Percentiles rank a stretch among this genome's conserved stretches.
phyloP scores from a whole-genome alignment of 108 stramenopile species.

The Aureococcus anophagefferens region DNA sequence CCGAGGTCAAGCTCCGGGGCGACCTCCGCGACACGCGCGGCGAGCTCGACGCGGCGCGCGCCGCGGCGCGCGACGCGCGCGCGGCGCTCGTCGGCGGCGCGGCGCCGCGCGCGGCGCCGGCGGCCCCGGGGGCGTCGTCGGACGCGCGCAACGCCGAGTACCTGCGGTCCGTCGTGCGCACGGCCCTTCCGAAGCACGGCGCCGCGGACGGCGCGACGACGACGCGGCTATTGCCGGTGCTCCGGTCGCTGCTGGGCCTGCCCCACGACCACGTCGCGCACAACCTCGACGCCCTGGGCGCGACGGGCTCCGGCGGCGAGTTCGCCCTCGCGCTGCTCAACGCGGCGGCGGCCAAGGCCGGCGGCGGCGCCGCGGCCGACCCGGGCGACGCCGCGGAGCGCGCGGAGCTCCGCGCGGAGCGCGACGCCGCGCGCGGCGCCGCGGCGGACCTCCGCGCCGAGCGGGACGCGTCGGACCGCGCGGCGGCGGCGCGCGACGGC shows the following conservation, averaged over 20 bases:
- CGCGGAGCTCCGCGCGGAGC: neutral
- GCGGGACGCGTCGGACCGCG: neutral
- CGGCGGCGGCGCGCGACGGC: neutral
- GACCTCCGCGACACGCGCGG: neutral
- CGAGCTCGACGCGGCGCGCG: neutral
- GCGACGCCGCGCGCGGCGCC: neutral
- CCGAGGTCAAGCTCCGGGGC: neutral
- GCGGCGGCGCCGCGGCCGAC: neutral
- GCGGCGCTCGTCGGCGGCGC: neutral
- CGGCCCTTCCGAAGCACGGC: neutral
- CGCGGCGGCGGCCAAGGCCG: neutral
- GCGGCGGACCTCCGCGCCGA: neutral
- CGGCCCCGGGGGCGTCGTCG: too few relatives aligned
- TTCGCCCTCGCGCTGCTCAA: neutral
- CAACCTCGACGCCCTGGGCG: neutral
- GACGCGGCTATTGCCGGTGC: neutral
- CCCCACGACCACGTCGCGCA: neutral
- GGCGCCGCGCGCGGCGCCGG: too few relatives aligned
- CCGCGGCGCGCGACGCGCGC: neutral
- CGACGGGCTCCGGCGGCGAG: neutral
- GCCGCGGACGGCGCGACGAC: neutral
- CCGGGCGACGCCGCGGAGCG: neutral
- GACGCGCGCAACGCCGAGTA: neutral
- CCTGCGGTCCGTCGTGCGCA: neutral
- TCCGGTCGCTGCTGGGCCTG: neutral